These are phyloP conservation scores for Rhizopus stolonifer DNA, from an alignment of 371 early-diverging fungal genomes.

Conservation along the genomic window DNA sequence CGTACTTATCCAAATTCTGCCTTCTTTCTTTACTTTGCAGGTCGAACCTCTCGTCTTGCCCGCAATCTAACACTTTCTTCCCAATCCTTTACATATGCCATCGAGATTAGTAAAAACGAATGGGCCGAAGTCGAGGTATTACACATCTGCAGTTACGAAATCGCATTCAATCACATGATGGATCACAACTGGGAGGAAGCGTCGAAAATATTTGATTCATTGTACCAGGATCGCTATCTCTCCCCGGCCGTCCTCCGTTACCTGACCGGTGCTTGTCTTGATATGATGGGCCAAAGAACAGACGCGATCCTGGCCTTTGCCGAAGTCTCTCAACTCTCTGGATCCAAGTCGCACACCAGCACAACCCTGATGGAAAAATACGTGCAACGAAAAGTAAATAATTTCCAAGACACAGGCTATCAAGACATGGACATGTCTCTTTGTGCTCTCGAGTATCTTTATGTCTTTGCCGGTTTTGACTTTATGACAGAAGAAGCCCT, in stretches of 20 bases:
- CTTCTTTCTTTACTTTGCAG: slow-evolving; percentile 64
- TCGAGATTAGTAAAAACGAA: slow-evolving; percentile 51
- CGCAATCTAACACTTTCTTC: slow-evolving; percentile 47
- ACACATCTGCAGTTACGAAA: slow-evolving; percentile 58
- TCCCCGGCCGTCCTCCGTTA: slow-evolving; percentile 62
- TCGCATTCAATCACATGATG: slow-evolving; percentile 61
- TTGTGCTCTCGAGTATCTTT: slow-evolving; percentile 59
- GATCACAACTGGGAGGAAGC: slow-evolving; percentile 59
- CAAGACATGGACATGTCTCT: slow-evolving; percentile 54
- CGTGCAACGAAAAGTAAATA: slow-evolving; percentile 52
- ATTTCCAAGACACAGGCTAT: slow-evolving; percentile 54
- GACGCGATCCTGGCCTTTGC: slow-evolving; percentile 55
- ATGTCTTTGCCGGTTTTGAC: slow-evolving; percentile 58
- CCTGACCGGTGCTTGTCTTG: slow-evolving; percentile 56
- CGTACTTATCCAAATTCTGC: slow-evolving; percentile 61
- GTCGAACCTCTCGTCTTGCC: slow-evolving; percentile 57
- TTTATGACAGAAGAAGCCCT: slow-evolving; percentile 51
- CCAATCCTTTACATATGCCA: slow-evolving; percentile 50
- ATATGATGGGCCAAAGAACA: slow-evolving; percentile 47
- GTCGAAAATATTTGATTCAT: slow-evolving; percentile 46
- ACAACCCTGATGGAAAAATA: slow-evolving; percentile 57
- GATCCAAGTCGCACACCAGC: slow-evolving; percentile 48
- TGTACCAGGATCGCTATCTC: slow-evolving; percentile 61
- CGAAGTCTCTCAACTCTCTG: slow-evolving; percentile 32
- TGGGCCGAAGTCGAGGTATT: slow-evolving; percentile 55